These are phyloP conservation scores for Cucurbitaria berberidis DNA, from an alignment of 2,329 filamentous ascomycete species.

Conservation along the genomic window DNA sequence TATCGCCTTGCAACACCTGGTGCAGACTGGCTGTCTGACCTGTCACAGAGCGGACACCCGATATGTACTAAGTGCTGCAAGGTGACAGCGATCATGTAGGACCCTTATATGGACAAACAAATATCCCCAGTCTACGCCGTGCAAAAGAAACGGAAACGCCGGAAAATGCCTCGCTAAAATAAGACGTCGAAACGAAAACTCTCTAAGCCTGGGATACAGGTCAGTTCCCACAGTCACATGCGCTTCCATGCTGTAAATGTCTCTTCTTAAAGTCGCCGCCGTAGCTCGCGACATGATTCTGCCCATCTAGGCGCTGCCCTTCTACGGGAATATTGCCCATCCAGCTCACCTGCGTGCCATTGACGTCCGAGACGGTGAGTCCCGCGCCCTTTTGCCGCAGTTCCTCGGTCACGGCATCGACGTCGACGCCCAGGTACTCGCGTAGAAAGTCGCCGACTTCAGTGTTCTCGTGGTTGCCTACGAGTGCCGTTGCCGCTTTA, in stretches of 20 bases:
- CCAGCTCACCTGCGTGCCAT: conserved; percentile 47
- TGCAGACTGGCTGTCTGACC: no score
- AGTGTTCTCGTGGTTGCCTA: conserved; percentile 93
- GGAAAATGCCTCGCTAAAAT: neutral
- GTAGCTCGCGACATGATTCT: conserved; percentile 53
- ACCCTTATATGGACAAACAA: no score
- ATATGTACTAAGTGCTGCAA: no score
- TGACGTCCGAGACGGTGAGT: conserved; percentile 36
- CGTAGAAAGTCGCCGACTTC: conserved; percentile 85
- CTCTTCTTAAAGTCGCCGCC: conserved; percentile 47
- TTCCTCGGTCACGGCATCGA: conserved; percentile 77
- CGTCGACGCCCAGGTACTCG: conserved; percentile 79
- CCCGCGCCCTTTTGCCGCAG: conserved; percentile 63
- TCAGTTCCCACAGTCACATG: conserved; percentile 41
- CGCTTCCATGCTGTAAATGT: conserved; percentile 32
- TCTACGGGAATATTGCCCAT: conserved; percentile 52
- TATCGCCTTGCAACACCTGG: no score
- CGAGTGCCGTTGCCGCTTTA: conserved; percentile 65
- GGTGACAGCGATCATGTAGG: no score
- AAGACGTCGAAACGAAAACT: neutral
- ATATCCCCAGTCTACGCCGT: no score
- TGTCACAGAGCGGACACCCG: no score
- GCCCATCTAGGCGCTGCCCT: conserved; percentile 53
- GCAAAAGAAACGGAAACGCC: no score
- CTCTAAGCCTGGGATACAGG: neutral